A percentile compares a stretch with the other conserved stretches of the same genome.
Evolutionary conservation across 2,329 filamentous ascomycete genomes (phyloP).

Genomic region (Fusarium proliferatum): DNA sequence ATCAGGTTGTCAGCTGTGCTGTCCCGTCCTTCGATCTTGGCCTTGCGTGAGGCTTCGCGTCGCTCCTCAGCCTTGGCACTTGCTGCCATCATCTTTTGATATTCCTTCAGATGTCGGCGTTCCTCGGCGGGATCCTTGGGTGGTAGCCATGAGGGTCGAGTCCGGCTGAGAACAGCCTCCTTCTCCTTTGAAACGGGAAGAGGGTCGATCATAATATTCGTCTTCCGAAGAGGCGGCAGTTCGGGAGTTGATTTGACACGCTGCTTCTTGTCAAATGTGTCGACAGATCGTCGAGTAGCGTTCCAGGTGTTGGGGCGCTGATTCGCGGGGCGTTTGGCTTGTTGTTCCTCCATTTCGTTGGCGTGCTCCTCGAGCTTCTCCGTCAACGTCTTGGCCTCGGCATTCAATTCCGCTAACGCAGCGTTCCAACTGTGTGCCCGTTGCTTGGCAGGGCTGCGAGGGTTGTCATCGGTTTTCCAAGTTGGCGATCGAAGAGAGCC

Average conservation of each 20-base stretch:
- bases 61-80: conserved; percentile 70
- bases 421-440: conserved; percentile 81
- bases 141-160: conserved; percentile 84
- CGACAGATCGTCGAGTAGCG: conserved; percentile 48
- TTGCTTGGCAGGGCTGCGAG: conserved; percentile 58
- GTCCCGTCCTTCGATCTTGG: conserved; percentile 65
- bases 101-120: conserved; percentile 85
- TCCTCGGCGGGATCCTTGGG: conserved; percentile 93
- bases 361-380: conserved; percentile 85
- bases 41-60: conserved; percentile 64
- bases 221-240: conserved; percentile 75
- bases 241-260: conserved; percentile 75
- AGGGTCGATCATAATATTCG: conserved; percentile 86
- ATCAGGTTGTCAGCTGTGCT: conserved; percentile 65
- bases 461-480: conserved; percentile 61
- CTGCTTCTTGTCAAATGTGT: conserved; percentile 58
- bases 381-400: conserved; percentile 79
- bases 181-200: conserved; percentile 88
- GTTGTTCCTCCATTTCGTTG: conserved; percentile 64
- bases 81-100: conserved; percentile 82
- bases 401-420: conserved; percentile 74
- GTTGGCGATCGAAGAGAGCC: conserved; percentile 69
- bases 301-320: conserved; percentile 57
- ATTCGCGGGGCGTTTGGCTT: conserved; percentile 46
- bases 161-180: conserved; percentile 83